phyloP scores from a whole-genome alignment of 1,284 basidiomycete species.

The Ustilago sp. region DNA sequence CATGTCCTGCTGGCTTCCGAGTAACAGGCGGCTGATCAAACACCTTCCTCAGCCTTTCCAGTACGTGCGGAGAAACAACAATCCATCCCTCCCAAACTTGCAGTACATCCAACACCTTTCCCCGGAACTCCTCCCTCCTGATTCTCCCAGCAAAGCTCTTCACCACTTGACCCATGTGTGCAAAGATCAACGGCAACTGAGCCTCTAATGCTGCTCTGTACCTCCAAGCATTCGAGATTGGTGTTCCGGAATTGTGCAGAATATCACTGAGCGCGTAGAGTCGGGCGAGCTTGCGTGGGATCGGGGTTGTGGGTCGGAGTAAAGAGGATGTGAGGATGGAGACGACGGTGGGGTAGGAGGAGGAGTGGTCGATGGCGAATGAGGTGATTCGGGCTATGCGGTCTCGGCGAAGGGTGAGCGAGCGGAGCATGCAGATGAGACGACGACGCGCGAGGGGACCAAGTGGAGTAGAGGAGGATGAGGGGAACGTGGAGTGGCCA shows the following conservation, averaged over 20 bases:
- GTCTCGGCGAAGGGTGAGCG: slow-evolving; percentile 84
- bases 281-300: slow-evolving; percentile 94
- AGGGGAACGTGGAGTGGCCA: slow-evolving; percentile 79
- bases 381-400: slow-evolving; percentile 94
- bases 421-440: slow-evolving; percentile 89
- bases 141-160: slow-evolving; percentile 54
- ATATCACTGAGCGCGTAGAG: slow-evolving; percentile 97
- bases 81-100: slow-evolving; percentile 93
- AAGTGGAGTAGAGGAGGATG: slow-evolving; percentile 78
- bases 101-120: slow-evolving; percentile 84
- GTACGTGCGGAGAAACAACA: slow-evolving; percentile 80
- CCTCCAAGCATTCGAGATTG: slow-evolving; percentile 78
- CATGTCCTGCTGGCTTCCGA: neutral
- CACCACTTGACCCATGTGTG: slow-evolving; percentile 55
- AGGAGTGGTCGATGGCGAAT: slow-evolving; percentile 93
- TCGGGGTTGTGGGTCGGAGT: slow-evolving; percentile 82
- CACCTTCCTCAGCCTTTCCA: slow-evolving; percentile 71
- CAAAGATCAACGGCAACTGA: slow-evolving; percentile 52
- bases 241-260: slow-evolving; percentile 91
- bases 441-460: slow-evolving; percentile 82
- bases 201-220: slow-evolving; percentile 52
- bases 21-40: slow-evolving; percentile 35
- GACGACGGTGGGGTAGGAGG: slow-evolving; percentile 74
- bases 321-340: slow-evolving; percentile 51
- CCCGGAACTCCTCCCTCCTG: slow-evolving; percentile 73